Base-by-base conservation (phyloP, 2,329 filamentous ascomycete genomes). In the Fonsecaea monophora region DNA sequence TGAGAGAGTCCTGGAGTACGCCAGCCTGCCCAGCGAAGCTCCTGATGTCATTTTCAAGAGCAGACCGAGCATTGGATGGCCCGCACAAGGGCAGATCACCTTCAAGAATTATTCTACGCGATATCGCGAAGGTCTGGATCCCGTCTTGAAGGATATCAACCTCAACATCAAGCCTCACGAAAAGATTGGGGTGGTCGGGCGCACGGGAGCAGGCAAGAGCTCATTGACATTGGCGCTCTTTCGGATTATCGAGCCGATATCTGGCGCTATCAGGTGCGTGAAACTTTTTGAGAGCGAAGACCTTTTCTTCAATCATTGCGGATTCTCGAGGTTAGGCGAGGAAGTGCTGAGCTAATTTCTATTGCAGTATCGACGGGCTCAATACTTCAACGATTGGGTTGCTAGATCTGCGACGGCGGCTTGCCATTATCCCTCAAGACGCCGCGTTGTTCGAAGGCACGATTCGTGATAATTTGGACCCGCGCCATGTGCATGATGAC, bases 351-450 rank as follows among this genome's bases (percentile, higher is more conserved):
- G 53, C 42, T 66, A 62, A 67, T 56, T 32, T 37, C 32, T 8
- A 8, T 13, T 63, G 54, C 50, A 91, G 88, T 73, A 97, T 99
- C 74, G 95, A 99, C 79, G 86, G 87, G 54, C 82, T 99, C 62
- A 91, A 97, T 79, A 97, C 95, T 12, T 94, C 92, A 62, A 88
- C 87, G 3, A 97, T 99, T 75, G 95, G 95, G 2, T 82, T 99
- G 61, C 81, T 96, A 62, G 95, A 99, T 78, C 85, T 99, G 63
- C 89, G 95, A 63, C 87, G 94, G 63, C 89, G 95, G 65, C 84
- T 99, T 56, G 94, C 95, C 62, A 99, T 99, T 75, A 99, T 99
- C 72, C 95, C 96, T 4, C 95, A 99, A 78, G 96, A 99, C 80
- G 94, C 95, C 35, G 94, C 94, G 70, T 87, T 99, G 68, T 99